Conservation (phyloP, 1,284 basidiomycete genomes). For the Afroboletus lepidellus region DNA sequence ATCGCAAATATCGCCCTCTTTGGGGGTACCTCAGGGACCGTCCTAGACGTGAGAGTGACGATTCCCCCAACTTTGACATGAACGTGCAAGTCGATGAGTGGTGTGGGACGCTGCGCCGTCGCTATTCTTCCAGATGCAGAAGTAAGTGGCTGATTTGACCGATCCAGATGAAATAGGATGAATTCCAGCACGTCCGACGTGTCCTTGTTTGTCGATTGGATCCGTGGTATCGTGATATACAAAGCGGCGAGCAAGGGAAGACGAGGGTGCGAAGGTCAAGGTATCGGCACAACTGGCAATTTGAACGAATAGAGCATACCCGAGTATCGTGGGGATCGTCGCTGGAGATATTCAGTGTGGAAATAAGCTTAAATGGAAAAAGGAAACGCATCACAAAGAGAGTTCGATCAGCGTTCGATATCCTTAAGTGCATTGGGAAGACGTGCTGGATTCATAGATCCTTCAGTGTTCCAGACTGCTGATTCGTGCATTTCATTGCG, state of each 20-base stretch:
- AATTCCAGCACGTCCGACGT: neutral
- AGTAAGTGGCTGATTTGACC: neutral
- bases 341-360: neutral
- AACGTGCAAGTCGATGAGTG: neutral
- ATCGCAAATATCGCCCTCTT: neutral
- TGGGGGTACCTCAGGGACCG: neutral
- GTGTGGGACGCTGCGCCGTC: neutral
- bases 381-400: neutral
- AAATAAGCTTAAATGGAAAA: neutral
- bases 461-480: neutral
- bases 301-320: neutral
- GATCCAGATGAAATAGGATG: neutral
- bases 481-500: neutral
- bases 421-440: neutral
- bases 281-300: neutral
- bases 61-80: neutral
- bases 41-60: neutral
- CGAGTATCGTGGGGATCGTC: neutral
- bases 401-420: neutral
- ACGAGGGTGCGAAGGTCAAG: neutral
- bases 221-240: neutral
- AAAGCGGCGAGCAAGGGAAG: neutral
- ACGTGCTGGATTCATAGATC: neutral
- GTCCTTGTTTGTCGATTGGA: neutral
- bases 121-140: neutral